Evolutionary conservation across 257 asterid genomes (phyloP).

Genomic region (Ehretia macrophylla): DNA sequence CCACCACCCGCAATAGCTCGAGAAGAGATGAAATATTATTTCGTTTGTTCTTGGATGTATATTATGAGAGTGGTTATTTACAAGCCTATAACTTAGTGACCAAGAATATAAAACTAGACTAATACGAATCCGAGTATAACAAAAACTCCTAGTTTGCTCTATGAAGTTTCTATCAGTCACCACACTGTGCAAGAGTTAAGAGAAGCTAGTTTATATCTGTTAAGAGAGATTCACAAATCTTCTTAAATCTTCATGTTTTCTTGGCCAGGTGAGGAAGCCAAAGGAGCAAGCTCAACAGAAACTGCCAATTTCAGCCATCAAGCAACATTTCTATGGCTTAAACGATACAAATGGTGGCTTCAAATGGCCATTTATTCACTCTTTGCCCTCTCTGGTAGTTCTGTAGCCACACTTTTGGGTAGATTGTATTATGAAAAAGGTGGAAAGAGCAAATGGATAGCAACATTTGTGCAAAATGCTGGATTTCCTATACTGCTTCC

Average conservation of each 20-base stretch:
- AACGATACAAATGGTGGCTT: slow-evolving; percentile 22
- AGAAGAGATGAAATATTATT: no score
- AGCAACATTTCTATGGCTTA: neutral
- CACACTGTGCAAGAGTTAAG: no score
- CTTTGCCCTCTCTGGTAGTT: slow-evolving; percentile 35
- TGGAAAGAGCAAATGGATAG: slow-evolving; percentile 44
- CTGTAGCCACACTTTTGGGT: slow-evolving; percentile 33
- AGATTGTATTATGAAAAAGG: slow-evolving; percentile 43
- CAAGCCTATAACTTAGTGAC: no score
- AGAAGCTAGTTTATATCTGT: no score
- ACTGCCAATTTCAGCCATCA: neutral
- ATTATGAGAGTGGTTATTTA: no score
- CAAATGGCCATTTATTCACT: slow-evolving; percentile 24
- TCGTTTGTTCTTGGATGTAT: no score
- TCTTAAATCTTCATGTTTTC: neutral
- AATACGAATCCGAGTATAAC: no score
- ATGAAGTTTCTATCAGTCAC: no score
- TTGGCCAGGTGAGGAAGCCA: slow-evolving; percentile 20
- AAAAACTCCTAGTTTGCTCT: no score
- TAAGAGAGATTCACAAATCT: no score
- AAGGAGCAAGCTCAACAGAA: slow-evolving; percentile 5
- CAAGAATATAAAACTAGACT: no score
- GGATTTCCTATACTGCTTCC: slow-evolving; percentile 49
- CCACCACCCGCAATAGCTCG: no score
- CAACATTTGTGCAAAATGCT: slow-evolving; percentile 29